A percentile compares a stretch with the other conserved stretches of the same genome.
These are phyloP conservation scores for Trichoderma atroviride DNA, from an alignment of 2,329 filamentous ascomycete species.

Conservation along the genomic window DNA sequence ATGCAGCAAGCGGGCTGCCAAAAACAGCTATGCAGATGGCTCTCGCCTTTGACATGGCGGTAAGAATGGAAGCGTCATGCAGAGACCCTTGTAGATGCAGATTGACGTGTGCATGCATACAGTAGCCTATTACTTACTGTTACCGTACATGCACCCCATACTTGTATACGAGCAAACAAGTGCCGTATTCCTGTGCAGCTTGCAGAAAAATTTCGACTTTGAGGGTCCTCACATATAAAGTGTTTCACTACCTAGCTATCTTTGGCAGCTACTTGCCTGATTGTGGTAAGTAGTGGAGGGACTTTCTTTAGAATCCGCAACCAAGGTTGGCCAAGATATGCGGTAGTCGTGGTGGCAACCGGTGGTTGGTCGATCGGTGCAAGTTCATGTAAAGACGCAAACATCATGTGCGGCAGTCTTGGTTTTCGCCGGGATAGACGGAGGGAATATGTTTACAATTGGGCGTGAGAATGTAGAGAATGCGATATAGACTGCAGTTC, in stretches of 20 bases:
- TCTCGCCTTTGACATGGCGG: constrained; percentile 17
- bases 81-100: constrained; percentile 21
- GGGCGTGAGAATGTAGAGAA: background rate
- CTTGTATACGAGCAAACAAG: background rate
- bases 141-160: background rate
- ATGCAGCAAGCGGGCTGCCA: constrained; percentile 1
- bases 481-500: background rate
- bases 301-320: background rate
- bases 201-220: background rate
- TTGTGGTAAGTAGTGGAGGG: background rate
- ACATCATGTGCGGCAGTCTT: constrained; percentile 7
- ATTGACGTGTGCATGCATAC: constrained; percentile 22
- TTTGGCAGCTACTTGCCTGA: background rate
- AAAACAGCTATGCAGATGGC: background rate
- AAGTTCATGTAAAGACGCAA: background rate
- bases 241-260: background rate
- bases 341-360: background rate
- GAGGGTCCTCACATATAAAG: background rate
- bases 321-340: background rate
- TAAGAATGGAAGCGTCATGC: constrained; percentile 10
- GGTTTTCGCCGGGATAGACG: background rate
- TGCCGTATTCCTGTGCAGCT: background rate
- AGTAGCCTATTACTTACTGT: constrained; percentile 6
- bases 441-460: background rate
- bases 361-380: background rate